Base-by-base conservation (phyloP, 495 filamentous ascomycete species). In the Aeminium ludgeri region DNA sequence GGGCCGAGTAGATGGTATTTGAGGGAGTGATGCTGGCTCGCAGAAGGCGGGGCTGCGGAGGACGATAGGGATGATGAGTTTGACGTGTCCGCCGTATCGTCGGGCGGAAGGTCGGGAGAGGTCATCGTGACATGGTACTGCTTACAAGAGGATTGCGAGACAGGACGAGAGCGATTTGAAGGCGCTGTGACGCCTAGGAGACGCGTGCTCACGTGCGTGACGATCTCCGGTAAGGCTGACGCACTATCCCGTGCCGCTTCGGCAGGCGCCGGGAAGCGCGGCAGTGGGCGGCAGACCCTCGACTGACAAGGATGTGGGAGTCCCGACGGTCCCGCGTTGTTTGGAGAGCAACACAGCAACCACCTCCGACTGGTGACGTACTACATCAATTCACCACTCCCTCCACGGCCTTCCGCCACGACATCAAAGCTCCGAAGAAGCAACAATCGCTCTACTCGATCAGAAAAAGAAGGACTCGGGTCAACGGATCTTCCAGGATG, bases 1-100 rank as follows among this genome's bases (percentile, higher is more conserved):
- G 89, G 89, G 1, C 89, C 89, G n/a, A 96, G 68, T 1, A 97
- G 68, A 28, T 65, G 62, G 59, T 79, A 76, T 49, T 77, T 80
- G 38, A 80, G 59, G 4, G 68, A 73, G 23, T 69, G 61, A 46
- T 69, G 65, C 33, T 68, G 46, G 37, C 37, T 46, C 1, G 38
- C 34, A 13, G 49, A 8, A 11, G 45, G 36, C 10, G 41, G 30
- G 3, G 20, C 11, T 31, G 19, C 29, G 15, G 39, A 19, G 8
- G 20, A 25, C 27, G 16, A 12, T 6, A 19, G 6, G 23, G 11
- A 5, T 1, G n/a, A 18, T 8, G 35, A 31, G 15, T 45, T 19
- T 28, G 34, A n/a, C n/a, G n/a, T n/a, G n/a, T n/a, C 31, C 12
- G 33, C 32, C 8, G 35, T 36, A 5, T 35, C 28, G 30, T 41